Conservation (phyloP, 108 stramenopile species). For the Pseudonitzschia pungens region DNA sequence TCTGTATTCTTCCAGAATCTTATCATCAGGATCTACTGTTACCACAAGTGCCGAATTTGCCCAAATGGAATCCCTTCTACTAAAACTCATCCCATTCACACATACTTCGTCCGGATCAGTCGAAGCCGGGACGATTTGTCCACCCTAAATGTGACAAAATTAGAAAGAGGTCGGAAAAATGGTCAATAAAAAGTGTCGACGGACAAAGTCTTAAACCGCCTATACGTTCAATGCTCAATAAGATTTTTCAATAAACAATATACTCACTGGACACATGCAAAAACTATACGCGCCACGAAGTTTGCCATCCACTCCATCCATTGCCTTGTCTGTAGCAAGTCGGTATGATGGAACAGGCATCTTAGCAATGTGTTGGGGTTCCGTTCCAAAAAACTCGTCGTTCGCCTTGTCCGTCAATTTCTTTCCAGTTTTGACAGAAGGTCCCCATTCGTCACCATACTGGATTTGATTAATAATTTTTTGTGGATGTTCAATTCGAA, state of each 20-base stretch:
- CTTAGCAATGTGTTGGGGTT: constrained; percentile 39
- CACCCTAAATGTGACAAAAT: constrained; percentile 43
- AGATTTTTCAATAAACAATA: not conserved
- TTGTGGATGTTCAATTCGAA: constrained; percentile 95
- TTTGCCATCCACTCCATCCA: constrained; percentile 51
- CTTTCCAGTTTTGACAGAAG: constrained; percentile 69
- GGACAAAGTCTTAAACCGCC: not conserved
- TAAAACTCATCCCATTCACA: constrained; percentile 97
- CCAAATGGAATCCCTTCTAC: constrained; percentile 81
- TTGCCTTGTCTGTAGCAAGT: constrained; percentile 82
- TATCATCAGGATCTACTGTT: constrained; percentile 78
- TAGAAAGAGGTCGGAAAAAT: not conserved
- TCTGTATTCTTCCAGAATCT: constrained; percentile 68
- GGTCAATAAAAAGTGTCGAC: not conserved
- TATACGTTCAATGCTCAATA: not conserved
- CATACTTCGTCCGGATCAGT: constrained; percentile 82
- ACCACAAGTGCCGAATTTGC: constrained; percentile 95
- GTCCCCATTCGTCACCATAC: constrained; percentile 84
- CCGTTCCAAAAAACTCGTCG: constrained; percentile 43
- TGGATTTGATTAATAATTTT: constrained; percentile 81
- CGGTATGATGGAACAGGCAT: constrained; percentile 90
- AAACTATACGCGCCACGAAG: constrained; percentile 72
- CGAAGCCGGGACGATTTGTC: constrained; percentile 92
- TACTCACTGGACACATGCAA: constrained; percentile 41
- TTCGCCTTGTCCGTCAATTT: constrained; percentile 65